These are phyloP conservation scores for Candida ipomoeae DNA, from an alignment of 805 yeast species.

Conservation along the genomic window DNA sequence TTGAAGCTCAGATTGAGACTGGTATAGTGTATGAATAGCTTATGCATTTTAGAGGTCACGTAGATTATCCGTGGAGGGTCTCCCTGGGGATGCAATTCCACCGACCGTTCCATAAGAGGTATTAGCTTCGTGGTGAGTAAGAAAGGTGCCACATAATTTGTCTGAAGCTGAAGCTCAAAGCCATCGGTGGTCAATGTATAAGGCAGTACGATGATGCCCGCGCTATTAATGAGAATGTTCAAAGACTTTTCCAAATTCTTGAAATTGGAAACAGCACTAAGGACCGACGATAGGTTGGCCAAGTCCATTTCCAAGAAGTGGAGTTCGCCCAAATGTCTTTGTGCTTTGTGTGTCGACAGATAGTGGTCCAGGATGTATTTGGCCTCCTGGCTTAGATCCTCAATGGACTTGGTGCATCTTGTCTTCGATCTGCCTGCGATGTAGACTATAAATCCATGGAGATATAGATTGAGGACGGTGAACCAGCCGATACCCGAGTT, in stretches of 20 bases:
- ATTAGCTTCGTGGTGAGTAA: constrained; percentile 59
- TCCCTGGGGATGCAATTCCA: constrained; percentile 20
- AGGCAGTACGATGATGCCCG: constrained; percentile 80
- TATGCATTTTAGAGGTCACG: constrained; percentile 64
- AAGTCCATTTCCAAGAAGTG: constrained; percentile 54
- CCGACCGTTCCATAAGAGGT: constrained; percentile 45
- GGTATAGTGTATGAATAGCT: constrained; percentile 46
- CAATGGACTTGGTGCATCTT: constrained; percentile 54
- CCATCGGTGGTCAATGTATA: constrained; percentile 58
- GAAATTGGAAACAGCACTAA: constrained; percentile 45
- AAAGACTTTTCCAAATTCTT: constrained; percentile 44
- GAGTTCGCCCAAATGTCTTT: constrained; percentile 46
- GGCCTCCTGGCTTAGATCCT: constrained; percentile 55
- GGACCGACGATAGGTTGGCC: constrained; percentile 31
- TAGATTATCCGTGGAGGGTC: constrained; percentile 55
- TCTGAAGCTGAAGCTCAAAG: constrained; percentile 76
- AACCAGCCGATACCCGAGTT: constrained; percentile 78
- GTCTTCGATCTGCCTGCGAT: constrained; percentile 64
- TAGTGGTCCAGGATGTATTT: constrained; percentile 20
- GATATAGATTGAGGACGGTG: constrained; percentile 67
- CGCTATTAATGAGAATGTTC: constrained; percentile 68
- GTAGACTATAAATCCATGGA: constrained; percentile 75
- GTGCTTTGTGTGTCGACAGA: constrained; percentile 18
- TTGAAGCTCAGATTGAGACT: constrained; percentile 48
- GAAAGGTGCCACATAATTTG: constrained; percentile 74